A percentile compares a stretch with the other conserved stretches of the same genome.
Evolutionary conservation across 306 rosid species (phyloP).

Genomic region (Phaseolus lunatus): DNA sequence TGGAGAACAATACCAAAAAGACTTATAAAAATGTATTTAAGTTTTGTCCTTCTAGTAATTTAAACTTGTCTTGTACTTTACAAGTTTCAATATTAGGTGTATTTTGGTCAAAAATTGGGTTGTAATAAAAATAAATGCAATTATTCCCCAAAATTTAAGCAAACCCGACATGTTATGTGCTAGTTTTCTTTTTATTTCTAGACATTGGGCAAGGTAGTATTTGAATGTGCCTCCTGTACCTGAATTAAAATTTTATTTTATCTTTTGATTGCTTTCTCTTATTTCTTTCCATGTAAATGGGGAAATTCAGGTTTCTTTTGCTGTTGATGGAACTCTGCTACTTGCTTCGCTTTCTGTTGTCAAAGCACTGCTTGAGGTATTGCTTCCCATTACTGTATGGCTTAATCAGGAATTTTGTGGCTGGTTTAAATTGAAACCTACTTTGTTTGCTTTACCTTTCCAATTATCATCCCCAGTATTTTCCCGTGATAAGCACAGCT

Average conservation of each 20-base stretch:
- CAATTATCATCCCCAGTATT: background rate
- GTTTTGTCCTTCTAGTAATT: background rate
- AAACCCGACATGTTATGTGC: constrained; percentile 16
- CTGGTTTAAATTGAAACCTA: constrained; percentile 29
- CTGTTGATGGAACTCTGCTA: constrained; percentile 77
- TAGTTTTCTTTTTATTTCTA: constrained; percentile 41
- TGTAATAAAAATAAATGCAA: background rate
- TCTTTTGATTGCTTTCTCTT: constrained; percentile 14
- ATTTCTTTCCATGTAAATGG: constrained; percentile 19
- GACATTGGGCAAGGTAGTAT: constrained; percentile 9
- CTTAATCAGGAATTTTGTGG: constrained; percentile 18
- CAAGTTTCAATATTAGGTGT: background rate
- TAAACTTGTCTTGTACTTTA: background rate
- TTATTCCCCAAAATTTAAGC: constrained; percentile 13
- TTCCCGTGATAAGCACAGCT: background rate
- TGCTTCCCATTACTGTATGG: constrained; percentile 12
- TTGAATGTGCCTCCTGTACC: constrained; percentile 14
- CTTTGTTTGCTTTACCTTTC: background rate
- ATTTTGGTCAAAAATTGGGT: background rate
- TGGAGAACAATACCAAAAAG: background rate
- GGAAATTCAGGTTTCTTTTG: constrained; percentile 74
- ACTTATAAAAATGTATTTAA: background rate
- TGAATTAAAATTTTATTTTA: background rate
- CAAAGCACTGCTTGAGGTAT: constrained; percentile 87
- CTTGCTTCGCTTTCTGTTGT: constrained; percentile 72